Conservation (phyloP, 305 asterid species). For the Ruellia speciosa region DNA sequence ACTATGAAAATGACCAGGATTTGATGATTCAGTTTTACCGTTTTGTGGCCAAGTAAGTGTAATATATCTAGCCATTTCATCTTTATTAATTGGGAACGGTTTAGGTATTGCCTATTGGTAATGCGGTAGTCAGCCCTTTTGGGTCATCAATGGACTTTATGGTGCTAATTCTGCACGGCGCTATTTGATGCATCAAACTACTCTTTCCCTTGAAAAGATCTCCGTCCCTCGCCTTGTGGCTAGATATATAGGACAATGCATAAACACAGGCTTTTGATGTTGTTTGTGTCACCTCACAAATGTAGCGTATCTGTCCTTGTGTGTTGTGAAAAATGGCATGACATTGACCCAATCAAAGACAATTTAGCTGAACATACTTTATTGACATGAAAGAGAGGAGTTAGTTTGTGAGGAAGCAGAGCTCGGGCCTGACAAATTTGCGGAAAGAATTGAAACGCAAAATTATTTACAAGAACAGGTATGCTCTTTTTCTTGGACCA, state of each 20-base stretch:
- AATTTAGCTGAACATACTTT: not conserved
- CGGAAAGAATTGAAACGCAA: slow-evolving; percentile 50
- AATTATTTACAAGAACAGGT: slow-evolving; percentile 60
- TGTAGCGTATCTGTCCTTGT: too few species aligned
- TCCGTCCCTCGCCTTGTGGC: not conserved
- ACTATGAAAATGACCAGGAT: slow-evolving; percentile 66
- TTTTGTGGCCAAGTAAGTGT: slow-evolving; percentile 69
- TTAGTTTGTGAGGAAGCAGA: slow-evolving; percentile 89
- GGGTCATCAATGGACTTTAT: not conserved
- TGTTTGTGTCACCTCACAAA: not conserved
- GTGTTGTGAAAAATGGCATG: too few species aligned
- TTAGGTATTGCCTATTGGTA: not conserved
- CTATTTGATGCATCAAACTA: not conserved
- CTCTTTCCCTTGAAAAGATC: not conserved
- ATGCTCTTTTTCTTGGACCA: not conserved
- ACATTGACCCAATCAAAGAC: too few species aligned
- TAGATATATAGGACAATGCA: not conserved
- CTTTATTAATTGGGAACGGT: not conserved
- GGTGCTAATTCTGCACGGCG: not conserved
- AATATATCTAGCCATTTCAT: not conserved
- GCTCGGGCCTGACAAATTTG: slow-evolving; percentile 65
- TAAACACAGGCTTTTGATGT: not conserved
- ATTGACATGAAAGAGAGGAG: slow-evolving; percentile 63
- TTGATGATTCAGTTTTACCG: slow-evolving; percentile 70
- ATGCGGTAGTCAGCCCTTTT: not conserved